A percentile compares a stretch with the other conserved stretches of the same genome.
Conservation (phyloP, 768 basidiomycete genomes). For the Tricholomella constricta region DNA sequence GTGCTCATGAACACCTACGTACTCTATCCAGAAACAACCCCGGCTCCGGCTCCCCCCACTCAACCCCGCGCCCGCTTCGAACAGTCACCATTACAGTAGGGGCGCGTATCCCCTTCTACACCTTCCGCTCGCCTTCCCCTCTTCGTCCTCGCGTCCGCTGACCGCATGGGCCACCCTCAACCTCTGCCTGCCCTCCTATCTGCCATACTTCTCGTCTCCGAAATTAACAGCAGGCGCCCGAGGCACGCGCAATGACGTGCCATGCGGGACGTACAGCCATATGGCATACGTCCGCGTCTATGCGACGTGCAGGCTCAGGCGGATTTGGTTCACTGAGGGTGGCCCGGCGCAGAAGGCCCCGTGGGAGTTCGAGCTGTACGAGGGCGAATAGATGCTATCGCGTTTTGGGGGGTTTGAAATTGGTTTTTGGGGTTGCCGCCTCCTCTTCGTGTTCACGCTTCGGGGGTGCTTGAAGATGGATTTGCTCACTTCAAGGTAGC, state of each 20-base stretch:
- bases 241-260: slow-evolving; percentile 31
- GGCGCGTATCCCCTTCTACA: slow-evolving; percentile 61
- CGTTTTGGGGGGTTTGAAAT: too few relatives aligned
- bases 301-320: slow-evolving; percentile 72
- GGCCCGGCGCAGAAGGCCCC: slow-evolving; percentile 55
- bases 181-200: slow-evolving; percentile 58
- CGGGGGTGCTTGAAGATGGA: too few relatives aligned
- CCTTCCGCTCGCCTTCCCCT: slow-evolving; percentile 69
- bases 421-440: too few relatives aligned
- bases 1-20: neutral
- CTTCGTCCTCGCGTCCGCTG: slow-evolving; percentile 52
- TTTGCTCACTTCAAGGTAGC: too few relatives aligned
- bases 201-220: slow-evolving; percentile 62
- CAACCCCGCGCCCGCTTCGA: neutral
- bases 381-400: slow-evolving; percentile 11
- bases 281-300: slow-evolving; percentile 75
- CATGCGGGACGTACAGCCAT: slow-evolving; percentile 62
- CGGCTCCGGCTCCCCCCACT: slow-evolving; percentile 31
- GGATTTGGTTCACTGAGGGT: slow-evolving; percentile 74
- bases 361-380: slow-evolving; percentile 78
- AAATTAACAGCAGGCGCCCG: slow-evolving; percentile 31
- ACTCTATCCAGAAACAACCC: slow-evolving; percentile 51
- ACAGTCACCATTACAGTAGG: too few relatives aligned
- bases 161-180: slow-evolving; percentile 72
- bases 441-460: too few relatives aligned